phyloP scores from a whole-genome alignment of 139 green algal species.

The Pedinophyceae sp. region DNA sequence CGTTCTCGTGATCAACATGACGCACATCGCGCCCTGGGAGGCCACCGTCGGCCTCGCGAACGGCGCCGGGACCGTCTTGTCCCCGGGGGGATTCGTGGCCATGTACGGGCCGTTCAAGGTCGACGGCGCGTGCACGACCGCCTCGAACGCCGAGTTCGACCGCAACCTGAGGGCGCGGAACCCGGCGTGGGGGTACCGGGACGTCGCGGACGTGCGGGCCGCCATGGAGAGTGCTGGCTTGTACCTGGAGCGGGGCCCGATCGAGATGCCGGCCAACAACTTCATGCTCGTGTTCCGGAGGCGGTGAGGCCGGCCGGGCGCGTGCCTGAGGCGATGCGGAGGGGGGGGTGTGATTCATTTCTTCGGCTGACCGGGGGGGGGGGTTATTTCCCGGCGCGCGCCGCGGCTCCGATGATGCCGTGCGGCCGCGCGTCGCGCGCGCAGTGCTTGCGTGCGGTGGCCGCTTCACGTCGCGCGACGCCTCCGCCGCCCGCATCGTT shows the following conservation, averaged over 20 bases:
- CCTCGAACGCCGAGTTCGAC: constrained; percentile 35
- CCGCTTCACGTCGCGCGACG: no score
- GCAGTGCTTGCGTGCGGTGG: no score
- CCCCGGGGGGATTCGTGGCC: constrained; percentile 10
- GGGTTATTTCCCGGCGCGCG: no score
- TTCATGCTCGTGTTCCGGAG: constrained; percentile 25
- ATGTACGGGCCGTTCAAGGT: constrained; percentile 40
- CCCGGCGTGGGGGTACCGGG: constrained; percentile 35
- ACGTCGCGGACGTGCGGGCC: constrained; percentile 20
- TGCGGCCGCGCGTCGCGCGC: no score
- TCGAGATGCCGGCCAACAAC: constrained; percentile 43
- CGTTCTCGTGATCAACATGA: constrained; percentile 29
- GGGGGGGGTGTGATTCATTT: no score
- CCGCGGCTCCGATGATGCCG: no score
- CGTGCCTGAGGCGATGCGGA: no score
- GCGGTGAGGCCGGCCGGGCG: no score
- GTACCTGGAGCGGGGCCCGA: constrained; percentile 3
- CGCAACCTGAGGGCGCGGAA: constrained; percentile 15
- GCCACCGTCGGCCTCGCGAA: constrained; percentile 25
- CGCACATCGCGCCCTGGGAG: constrained; percentile 31
- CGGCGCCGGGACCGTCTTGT: constrained; percentile 16
- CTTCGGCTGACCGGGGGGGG: no score
- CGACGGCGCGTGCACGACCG: constrained; percentile 18
- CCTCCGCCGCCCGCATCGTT: no score
- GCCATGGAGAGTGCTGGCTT: constrained; percentile 16